Conservation (phyloP, 2,329 filamentous ascomycete species). For the Penicillium sp. region DNA sequence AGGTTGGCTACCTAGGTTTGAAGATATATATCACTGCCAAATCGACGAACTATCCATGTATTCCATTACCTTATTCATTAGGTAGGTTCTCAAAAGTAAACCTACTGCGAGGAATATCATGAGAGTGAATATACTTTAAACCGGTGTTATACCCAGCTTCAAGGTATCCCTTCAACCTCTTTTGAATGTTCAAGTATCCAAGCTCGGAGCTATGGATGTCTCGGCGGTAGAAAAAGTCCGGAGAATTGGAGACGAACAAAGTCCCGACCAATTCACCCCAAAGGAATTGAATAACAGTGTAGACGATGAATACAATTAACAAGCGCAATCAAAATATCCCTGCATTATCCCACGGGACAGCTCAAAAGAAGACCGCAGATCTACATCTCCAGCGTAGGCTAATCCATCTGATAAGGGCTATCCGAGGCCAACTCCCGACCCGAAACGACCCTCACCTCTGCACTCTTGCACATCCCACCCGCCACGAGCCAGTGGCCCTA, state of each 20-base stretch:
- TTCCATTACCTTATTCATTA: too few relatives aligned
- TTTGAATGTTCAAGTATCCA: too few relatives aligned
- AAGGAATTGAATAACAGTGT: neutral
- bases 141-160: too few relatives aligned
- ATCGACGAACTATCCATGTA: too few relatives aligned
- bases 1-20: too few relatives aligned
- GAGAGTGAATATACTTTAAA: too few relatives aligned
- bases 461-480: constrained; percentile 16
- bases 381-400: neutral
- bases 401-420: constrained; percentile 27
- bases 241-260: neutral
- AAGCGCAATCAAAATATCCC: neutral
- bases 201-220: neutral
- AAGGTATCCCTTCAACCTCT: too few relatives aligned
- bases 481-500: constrained; percentile 21
- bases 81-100: too few relatives aligned
- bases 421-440: constrained; percentile 15
- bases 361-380: neutral
- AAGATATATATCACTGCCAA: too few relatives aligned
- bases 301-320: neutral
- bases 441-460: constrained; percentile 20
- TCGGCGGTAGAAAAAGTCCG: neutral
- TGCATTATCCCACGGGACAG: neutral
- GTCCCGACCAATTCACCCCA: too few relatives aligned
- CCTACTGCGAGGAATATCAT: too few relatives aligned